A percentile compares a stretch with the other conserved stretches of the same genome.
Evolutionary conservation across 2,329 filamentous ascomycete genomes (phyloP).

Genomic region (Clonostachys byssicola): DNA sequence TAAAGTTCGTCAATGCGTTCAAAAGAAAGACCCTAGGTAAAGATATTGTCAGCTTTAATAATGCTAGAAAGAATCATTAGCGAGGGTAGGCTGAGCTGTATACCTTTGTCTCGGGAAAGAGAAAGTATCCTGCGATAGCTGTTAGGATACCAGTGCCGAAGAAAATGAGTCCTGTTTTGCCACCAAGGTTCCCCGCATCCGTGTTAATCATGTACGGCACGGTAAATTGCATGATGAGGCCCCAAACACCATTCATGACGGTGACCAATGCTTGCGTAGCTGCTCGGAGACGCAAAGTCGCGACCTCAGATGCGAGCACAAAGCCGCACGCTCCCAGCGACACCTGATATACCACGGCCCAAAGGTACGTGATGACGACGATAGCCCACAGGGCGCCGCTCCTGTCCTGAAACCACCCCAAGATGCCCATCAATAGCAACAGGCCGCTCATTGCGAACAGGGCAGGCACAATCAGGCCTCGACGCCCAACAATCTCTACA

Average conservation of each 20-base stretch:
- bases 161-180: conserved; percentile 35
- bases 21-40: conserved; percentile 6
- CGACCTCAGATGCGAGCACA: conserved; percentile 25
- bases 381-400: conserved; percentile 17
- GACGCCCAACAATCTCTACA: conserved; percentile 21
- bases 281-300: conserved; percentile 21
- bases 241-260: conserved; percentile 17
- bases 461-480: conserved; percentile 16
- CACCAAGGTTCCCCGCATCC: conserved; percentile 25
- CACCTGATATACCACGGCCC: conserved; percentile 28
- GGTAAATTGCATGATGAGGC: conserved; percentile 34
- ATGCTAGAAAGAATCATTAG: too few relatives aligned
- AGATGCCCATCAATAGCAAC: conserved; percentile 20
- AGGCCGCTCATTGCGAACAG: conserved; percentile 17
- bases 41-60: too few relatives aligned
- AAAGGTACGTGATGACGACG: conserved; percentile 19
- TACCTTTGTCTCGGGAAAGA: conserved; percentile 13
- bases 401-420: conserved; percentile 16
- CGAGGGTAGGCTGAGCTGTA: too few relatives aligned
- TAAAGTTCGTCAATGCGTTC: conserved; percentile 9
- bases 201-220: conserved; percentile 39
- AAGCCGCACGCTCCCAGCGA: conserved; percentile 27
- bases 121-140: conserved; percentile 6
- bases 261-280: conserved; percentile 20
- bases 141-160: conserved; percentile 8